These are phyloP conservation scores for Suillus sp. DNA, from an alignment of 768 basidiomycete species.

Conservation along the genomic window DNA sequence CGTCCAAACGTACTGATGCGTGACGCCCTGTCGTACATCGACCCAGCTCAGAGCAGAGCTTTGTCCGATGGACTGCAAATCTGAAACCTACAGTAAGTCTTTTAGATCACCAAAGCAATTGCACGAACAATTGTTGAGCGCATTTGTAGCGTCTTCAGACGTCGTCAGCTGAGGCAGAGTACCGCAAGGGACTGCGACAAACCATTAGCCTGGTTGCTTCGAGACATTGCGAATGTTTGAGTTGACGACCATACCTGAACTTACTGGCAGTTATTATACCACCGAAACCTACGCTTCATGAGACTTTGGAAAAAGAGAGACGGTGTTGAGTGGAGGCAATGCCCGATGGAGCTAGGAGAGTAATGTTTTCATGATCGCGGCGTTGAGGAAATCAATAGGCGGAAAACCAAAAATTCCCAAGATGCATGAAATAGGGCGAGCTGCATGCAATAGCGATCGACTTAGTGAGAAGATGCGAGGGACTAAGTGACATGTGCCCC, in stretches of 20 bases:
- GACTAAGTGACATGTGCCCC: constrained; percentile 33
- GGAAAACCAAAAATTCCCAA: constrained; percentile 26
- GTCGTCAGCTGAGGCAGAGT: not conserved
- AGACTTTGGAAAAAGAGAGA: constrained; percentile 14
- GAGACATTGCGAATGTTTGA: constrained; percentile 27
- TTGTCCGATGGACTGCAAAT: constrained; percentile 51
- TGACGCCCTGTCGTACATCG: constrained; percentile 46
- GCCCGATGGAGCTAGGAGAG: constrained; percentile 30
- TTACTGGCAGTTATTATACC: constrained; percentile 30
- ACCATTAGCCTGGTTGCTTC: constrained; percentile 11
- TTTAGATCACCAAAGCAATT: not conserved
- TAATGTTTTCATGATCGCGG: constrained; percentile 33
- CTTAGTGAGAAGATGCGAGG: constrained; percentile 36
- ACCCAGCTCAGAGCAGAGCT: constrained; percentile 55
- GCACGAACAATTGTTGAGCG: constrained; percentile 45
- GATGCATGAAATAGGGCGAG: constrained; percentile 34
- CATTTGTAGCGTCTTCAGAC: constrained; percentile 31
- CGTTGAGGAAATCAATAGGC: constrained; percentile 30
- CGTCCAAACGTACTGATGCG: constrained; percentile 54
- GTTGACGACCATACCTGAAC: constrained; percentile 18
- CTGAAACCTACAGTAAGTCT: constrained; percentile 34
- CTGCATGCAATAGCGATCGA: constrained; percentile 38
- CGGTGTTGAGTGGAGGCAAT: constrained; percentile 31
- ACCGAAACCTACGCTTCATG: constrained; percentile 4
- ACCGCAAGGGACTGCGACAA: not conserved